Evolutionary conservation across 1,284 basidiomycete genomes (phyloP).

Genomic region (Ceratobasidium sp.): DNA sequence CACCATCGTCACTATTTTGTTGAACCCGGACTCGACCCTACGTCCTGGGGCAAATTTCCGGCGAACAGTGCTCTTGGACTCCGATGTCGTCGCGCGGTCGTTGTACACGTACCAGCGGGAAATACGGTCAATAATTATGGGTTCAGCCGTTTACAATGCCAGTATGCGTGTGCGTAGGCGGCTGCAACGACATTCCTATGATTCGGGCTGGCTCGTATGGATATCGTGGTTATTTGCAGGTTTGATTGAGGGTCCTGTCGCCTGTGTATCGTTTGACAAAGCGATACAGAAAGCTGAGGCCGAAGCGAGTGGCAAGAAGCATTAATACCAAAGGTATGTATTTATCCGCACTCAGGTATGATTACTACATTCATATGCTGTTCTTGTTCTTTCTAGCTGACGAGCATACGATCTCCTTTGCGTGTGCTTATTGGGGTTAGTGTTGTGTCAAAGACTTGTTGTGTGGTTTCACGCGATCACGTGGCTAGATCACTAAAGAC

Average conservation of each 20-base stretch:
- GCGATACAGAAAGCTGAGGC: neutral
- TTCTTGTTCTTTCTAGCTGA: neutral
- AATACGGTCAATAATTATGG: constrained; percentile 21
- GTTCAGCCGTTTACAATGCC: constrained; percentile 13
- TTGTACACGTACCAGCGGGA: constrained; percentile 28
- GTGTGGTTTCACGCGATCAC: neutral
- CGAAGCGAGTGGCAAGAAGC: neutral
- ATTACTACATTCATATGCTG: neutral
- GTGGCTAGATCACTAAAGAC: neutral
- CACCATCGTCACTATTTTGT: neutral
- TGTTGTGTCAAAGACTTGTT: neutral
- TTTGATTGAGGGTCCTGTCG: constrained; percentile 22
- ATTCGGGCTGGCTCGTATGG: constrained; percentile 24
- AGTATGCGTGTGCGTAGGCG: constrained; percentile 27
- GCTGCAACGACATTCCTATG: constrained; percentile 21
- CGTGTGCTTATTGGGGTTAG: too few relatives aligned
- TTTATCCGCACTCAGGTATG: neutral
- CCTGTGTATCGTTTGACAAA: constrained; percentile 26
- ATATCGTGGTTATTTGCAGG: constrained; percentile 16
- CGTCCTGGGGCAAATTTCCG: constrained; percentile 28
- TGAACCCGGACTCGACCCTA: constrained; percentile 23
- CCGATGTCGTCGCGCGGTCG: constrained; percentile 10
- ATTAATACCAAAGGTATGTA: constrained; percentile 9
- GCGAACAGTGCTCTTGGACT: constrained; percentile 10
- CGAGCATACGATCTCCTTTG: neutral